Evolutionary conservation across 2,329 filamentous ascomycete genomes (phyloP).

Genomic region (Colletotrichum magnum): DNA sequence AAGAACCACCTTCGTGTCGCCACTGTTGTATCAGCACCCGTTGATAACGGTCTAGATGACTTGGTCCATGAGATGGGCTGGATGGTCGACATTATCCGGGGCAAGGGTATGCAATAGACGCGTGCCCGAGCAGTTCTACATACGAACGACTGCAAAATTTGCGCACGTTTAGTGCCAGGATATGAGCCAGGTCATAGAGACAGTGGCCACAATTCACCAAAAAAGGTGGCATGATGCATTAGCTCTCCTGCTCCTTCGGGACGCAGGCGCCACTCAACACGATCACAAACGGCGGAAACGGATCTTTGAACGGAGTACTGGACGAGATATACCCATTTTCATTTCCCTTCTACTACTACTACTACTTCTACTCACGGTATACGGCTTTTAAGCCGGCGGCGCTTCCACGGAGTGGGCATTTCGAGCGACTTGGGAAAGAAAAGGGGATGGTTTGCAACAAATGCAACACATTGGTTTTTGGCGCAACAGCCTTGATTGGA

Average conservation of each 20-base stretch:
- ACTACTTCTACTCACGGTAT: slow-evolving; percentile 17
- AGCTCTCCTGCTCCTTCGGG: neutral
- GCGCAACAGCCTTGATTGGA: neutral
- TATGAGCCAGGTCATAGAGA: neutral
- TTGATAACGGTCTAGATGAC: slow-evolving; percentile 56
- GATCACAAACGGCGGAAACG: slow-evolving; percentile 4
- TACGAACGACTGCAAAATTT: no score
- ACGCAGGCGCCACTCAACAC: neutral
- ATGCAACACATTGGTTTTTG: slow-evolving; percentile 1
- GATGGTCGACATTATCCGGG: slow-evolving; percentile 64
- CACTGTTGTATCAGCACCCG: slow-evolving; percentile 50
- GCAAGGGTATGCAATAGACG: slow-evolving; percentile 44
- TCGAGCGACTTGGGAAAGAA: slow-evolving; percentile 6
- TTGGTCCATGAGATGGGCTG: slow-evolving; percentile 64
- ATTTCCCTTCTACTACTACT: slow-evolving; percentile 16
- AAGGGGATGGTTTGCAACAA: slow-evolving; percentile 3
- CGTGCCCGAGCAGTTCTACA: neutral
- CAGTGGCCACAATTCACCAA: neutral
- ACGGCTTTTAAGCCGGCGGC: slow-evolving; percentile 31
- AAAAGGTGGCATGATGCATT: slow-evolving; percentile 9
- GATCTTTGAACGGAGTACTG: slow-evolving; percentile 34
- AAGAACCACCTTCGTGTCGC: slow-evolving; percentile 43
- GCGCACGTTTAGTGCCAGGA: no score
- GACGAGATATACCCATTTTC: slow-evolving; percentile 38
- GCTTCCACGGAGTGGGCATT: slow-evolving; percentile 27